Evolutionary conservation across 768 basidiomycete genomes (phyloP), one percentile per base, ranked within the genome.

Genomic region (Mycena latifolia): DNA sequence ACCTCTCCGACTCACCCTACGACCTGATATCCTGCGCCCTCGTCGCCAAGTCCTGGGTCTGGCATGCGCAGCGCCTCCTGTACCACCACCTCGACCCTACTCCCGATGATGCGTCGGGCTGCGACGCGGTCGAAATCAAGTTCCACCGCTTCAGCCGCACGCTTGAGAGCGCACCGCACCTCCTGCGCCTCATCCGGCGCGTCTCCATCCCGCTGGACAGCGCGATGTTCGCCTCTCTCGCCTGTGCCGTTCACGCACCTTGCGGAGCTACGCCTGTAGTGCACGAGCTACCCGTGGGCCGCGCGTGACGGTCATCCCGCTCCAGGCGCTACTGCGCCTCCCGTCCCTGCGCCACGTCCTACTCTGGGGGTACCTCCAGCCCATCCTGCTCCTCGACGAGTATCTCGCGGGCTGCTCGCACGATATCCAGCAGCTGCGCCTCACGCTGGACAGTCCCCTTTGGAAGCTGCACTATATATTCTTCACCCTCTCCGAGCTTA

Each of bases 361-460:
- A 5, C 28, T 55, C 10, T 55, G n/a, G 55, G 55, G 55, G 5
- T 55, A 55, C 24, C 55, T 55, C 17, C 41, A 55, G 55, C 55
- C 55, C 4, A 43, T 55, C 18, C 28, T 41, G 1, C 28, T 55
- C 39, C 43, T 55, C 28, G 55, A 55, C 27, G n/a, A 28, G 20
- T 55, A 45, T n/a, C 45, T 55, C 28, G n/a, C 18, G 17, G 28
- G 27, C n/a, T 55, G 41, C 18, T 41, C 55, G 28, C 55, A 2
- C 24, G 25, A 5, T 41, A 45, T 20, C 27, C 25, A 4, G 17
- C 45, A n/a, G n/a, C n/a, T n/a, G n/a, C n/a, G n/a, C n/a, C n/a
- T n/a, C n/a, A n/a, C n/a, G n/a, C n/a, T n/a, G 18, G 39, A 55
- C 18, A 55, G n/a, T n/a, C n/a, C n/a, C n/a, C n/a, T n/a, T n/a